These are phyloP conservation scores for Catharanthus roseus DNA, from an alignment of 257 asterid species.

Conservation along the genomic window DNA sequence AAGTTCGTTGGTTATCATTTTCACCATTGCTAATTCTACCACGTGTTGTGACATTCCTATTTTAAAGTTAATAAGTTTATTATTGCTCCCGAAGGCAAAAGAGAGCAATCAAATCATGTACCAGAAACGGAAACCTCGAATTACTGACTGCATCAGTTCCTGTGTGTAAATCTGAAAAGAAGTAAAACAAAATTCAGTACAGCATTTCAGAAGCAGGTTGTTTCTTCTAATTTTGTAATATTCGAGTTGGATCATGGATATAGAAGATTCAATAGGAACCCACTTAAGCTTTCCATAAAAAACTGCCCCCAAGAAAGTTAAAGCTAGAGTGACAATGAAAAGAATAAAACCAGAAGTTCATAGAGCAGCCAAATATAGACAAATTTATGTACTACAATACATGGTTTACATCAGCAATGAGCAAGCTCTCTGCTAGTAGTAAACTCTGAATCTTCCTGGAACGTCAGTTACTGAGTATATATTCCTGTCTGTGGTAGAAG, in stretches of 20 bases:
- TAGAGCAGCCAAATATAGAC: not conserved
- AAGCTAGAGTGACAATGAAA: not conserved
- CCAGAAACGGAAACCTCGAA: not conserved
- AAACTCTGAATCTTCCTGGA: not conserved
- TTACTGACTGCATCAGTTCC: not conserved
- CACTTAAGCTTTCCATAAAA: not conserved
- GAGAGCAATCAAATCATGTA: too few relatives aligned
- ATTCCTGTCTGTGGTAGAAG: not conserved
- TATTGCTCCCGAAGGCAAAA: too few relatives aligned
- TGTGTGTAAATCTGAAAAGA: not conserved
- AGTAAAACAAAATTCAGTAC: not conserved
- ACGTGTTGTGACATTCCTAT: too few relatives aligned
- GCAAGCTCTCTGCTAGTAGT: not conserved
- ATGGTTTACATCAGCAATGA: conserved; percentile 5
- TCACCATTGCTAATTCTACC: too few relatives aligned
- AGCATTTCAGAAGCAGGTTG: not conserved
- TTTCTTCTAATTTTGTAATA: not conserved
- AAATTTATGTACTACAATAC: not conserved
- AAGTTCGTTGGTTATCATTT: conserved; percentile 21
- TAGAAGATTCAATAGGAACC: not conserved
- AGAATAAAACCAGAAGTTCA: not conserved
- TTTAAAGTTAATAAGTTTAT: too few relatives aligned
- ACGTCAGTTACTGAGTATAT: not conserved
- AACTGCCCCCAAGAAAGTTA: not conserved
- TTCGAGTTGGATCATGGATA: not conserved